phyloP scores from a whole-genome alignment of 768 basidiomycete genomes.

The Lepiota brunneoincarnata region DNA sequence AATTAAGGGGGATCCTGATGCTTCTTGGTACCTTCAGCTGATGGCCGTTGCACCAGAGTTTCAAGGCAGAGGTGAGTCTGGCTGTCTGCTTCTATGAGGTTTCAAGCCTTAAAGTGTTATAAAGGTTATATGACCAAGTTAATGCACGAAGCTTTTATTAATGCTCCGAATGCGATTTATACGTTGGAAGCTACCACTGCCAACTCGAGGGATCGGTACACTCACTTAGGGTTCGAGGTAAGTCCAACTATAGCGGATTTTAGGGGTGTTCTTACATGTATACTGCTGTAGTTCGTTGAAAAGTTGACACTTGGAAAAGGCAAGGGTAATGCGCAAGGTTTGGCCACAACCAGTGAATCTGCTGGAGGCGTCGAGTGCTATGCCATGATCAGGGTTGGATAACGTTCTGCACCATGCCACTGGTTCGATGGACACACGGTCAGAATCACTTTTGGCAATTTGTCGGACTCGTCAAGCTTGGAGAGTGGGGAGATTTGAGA shows the following conservation, averaged over 20 bases:
- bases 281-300: conserved; percentile 11
- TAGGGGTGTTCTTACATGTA: not conserved
- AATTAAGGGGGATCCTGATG: conserved; percentile 18
- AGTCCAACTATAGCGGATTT: not conserved
- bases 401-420: too few relatives aligned
- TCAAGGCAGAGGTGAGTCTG: conserved; percentile 25
- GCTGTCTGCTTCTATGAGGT: not conserved
- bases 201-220: conserved; percentile 27
- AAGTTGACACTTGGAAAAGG: conserved; percentile 21
- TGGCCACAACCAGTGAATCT: conserved; percentile 15
- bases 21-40: conserved; percentile 28
- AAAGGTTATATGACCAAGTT: conserved; percentile 27
- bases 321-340: conserved; percentile 15
- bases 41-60: conserved; percentile 24
- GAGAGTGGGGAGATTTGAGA: too few relatives aligned
- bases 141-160: conserved; percentile 23
- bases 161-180: conserved; percentile 21
- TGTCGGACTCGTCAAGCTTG: too few relatives aligned
- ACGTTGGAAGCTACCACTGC: conserved; percentile 26
- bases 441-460: too few relatives aligned
- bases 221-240: conserved; percentile 29
- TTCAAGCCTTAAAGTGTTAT: not conserved
- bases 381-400: conserved; percentile 20
- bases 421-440: too few relatives aligned
- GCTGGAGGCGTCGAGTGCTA: conserved; percentile 21